Base-by-base conservation (phyloP, 768 basidiomycete genomes). In the Suillus clintonianus region DNA sequence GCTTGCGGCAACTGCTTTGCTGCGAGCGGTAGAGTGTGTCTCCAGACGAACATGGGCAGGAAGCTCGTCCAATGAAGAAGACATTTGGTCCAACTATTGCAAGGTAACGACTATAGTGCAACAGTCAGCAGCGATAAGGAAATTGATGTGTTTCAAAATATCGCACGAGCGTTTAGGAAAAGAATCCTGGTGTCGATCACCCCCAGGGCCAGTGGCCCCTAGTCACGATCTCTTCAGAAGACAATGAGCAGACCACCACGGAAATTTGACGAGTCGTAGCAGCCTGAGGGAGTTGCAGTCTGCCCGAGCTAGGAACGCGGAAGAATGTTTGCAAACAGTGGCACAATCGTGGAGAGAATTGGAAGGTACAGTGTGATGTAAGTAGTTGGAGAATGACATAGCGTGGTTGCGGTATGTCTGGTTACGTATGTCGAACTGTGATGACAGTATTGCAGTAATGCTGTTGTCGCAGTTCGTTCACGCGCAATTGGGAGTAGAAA, bases 21-120 rank as follows among this genome's bases (percentile, higher is more conserved):
- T 79, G 59, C 89, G 80, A 41, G 87, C 84, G 1, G 74, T 78
- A 5, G 79, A 69, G 70, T 87, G 84, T 30, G 78, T 67, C 59
- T 77, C 78, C 14, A 91, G 76, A 45, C 68, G 69, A 54, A 79
- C 19, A 48, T 66, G 39, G 2, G 37, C 24, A 27, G 62, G 41
- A 37, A 57, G 56, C 39, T 57, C 56, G 6, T 57, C 56, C 17
- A 57, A 19, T 27, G 56, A 57, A 10, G 56, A 57, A 1, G 56
- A 2, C 56, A 57, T 57, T 17, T 15, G 55, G 36, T 36, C 54
- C 15, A 37, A 56, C 24, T 41, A 24, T 27, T 19, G 39, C 7
- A 41, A 19, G 24, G 14, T 7, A 39, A 27, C 5, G 11, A 32
- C 50, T 32, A 27, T 51, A 32, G 17, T 51, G 50, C 17, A 51